Conservation (phyloP, 2,329 filamentous ascomycete species). For the Beauveria australis region DNA sequence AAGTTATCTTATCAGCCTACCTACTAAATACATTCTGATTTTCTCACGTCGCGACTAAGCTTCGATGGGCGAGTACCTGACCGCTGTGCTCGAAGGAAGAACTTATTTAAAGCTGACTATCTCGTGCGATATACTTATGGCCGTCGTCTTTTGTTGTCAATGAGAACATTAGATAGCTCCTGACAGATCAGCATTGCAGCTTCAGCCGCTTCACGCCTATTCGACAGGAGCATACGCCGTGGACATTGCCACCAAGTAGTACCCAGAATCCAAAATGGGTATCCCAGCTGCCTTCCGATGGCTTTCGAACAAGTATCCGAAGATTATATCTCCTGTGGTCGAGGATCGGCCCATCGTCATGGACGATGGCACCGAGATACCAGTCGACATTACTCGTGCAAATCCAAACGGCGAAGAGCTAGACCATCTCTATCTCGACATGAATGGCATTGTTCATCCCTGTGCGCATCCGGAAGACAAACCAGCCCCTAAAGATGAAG, state of each 20-base stretch:
- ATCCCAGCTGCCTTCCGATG: constrained; percentile 93
- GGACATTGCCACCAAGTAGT: background rate
- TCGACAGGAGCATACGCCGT: background rate
- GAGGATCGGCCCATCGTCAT: constrained; percentile 77
- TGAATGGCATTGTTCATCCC: constrained; percentile 99
- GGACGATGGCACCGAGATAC: constrained; percentile 71
- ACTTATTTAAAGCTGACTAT: background rate
- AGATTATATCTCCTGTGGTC: constrained; percentile 86
- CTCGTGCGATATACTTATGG: background rate
- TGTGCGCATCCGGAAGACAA: constrained; percentile 95
- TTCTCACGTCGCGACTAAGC: background rate
- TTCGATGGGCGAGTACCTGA: background rate
- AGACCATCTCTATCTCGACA: constrained; percentile 95
- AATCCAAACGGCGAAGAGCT: constrained; percentile 98
- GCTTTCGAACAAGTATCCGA: constrained; percentile 94
- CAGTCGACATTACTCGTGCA: constrained; percentile 72
- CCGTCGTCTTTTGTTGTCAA: background rate
- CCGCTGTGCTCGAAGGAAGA: background rate
- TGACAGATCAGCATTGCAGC: background rate
- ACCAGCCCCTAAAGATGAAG: constrained; percentile 84
- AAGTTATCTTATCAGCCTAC: constrained; percentile 4
- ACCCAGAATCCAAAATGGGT: constrained; percentile 57
- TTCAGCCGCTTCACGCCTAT: background rate
- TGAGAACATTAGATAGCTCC: background rate
- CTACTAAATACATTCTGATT: background rate